Conservation (phyloP, 2,329 filamentous ascomycete species). For the Alternaria consortialis region DNA sequence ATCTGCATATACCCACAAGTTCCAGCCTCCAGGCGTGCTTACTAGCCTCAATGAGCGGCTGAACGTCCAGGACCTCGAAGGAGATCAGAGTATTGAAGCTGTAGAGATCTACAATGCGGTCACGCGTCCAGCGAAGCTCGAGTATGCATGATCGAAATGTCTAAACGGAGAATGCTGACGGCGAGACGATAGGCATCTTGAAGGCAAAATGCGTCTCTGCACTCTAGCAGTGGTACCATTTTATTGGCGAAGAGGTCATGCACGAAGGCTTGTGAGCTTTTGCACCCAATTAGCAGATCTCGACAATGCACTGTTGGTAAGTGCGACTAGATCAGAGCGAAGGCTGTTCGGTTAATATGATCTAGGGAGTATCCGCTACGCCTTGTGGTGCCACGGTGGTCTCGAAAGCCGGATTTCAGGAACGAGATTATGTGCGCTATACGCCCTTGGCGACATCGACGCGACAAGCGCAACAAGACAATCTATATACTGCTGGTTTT, state of each 20-base stretch:
- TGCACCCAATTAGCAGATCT: constrained; percentile 38
- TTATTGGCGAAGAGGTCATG: constrained; percentile 43
- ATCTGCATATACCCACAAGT: constrained; percentile 28
- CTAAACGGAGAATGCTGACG: constrained; percentile 6
- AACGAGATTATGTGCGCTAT: constrained; percentile 32
- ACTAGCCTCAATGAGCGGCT: constrained; percentile 10
- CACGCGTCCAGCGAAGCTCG: constrained; percentile 34
- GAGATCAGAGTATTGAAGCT: constrained; percentile 32
- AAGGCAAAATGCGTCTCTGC: constrained; percentile 28
- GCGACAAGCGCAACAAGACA: not conserved
- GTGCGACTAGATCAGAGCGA: constrained; percentile 5
- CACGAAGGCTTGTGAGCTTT: constrained; percentile 33
- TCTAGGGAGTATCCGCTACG: constrained; percentile 36
- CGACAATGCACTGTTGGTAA: constrained; percentile 32
- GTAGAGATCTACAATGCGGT: constrained; percentile 27
- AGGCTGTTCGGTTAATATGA: constrained; percentile 2
- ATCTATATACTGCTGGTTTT: constrained; percentile 19
- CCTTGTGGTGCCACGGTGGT: constrained; percentile 34
- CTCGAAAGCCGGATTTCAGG: constrained; percentile 40
- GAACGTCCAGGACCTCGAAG: constrained; percentile 11
- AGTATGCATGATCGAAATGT: constrained; percentile 21
- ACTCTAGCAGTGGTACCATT: constrained; percentile 35
- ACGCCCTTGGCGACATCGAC: constrained; percentile 9
- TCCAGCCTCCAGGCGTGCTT: constrained; percentile 31
- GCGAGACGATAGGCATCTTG: constrained; percentile 15